Evolutionary conservation across 2,329 filamentous ascomycete species (phyloP), one percentile per base, ranked within the genome.

Genomic region (Fusarium guadeloupense): DNA sequence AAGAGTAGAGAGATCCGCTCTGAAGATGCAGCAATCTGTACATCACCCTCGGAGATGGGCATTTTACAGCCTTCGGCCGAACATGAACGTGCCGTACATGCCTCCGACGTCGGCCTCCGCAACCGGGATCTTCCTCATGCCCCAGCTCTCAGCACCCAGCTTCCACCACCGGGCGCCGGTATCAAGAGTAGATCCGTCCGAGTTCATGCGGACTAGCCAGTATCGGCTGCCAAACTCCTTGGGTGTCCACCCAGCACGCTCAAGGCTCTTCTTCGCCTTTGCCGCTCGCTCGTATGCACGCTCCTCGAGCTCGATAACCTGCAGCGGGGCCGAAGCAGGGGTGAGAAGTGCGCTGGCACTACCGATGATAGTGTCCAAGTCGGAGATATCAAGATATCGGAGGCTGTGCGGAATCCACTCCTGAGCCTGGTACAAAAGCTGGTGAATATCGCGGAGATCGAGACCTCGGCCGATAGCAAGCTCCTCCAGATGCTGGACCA

Each of bases 121-220:
- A 66, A 98, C 89, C n/a, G 94, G 96, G 35, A 98, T 84, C 78
- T 98, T 95, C 61, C 90, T 84, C 87, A 93, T 93, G 31, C 91
- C 91, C 91, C 91, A 94, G 78, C 87, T 91, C 67, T 86, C 85
- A 42, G 91, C 91, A 26, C 91, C 91, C 89, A 92, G 90, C 80
- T 95, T 95, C 91, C 91, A 95, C 69, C 79, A 77, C 65, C 88
- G 83, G 71, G 89, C 86, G 50, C 78, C 73, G 49, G 75, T 72
- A 59, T 79, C 77, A 40, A 69, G 64, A 38, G 67, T 71, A 30
- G 69, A 64, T 43, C 69, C 74, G 30, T 76, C 70, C 12, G 71
- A 69, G 54, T 80, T 76, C 63, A 79, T 67, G 61, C 88, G 78
- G 75, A 93, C 89, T 74, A 93, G 72, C 89, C 89, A 84, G 72